Conservation (phyloP, 1,139 yeast genomes). For the Yamadazyma diospyri region DNA sequence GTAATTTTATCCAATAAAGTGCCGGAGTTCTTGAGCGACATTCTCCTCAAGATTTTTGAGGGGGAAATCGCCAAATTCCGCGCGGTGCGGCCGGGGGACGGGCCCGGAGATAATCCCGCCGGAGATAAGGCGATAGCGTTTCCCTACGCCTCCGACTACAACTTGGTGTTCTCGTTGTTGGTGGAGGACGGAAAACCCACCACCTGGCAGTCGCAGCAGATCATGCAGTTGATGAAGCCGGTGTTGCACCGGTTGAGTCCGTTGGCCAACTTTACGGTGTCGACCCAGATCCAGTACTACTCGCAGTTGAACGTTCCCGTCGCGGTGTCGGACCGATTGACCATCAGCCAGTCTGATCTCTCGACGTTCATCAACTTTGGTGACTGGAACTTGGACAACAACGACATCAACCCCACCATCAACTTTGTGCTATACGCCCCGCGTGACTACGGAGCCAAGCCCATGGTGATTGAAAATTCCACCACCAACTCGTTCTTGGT, state of each 20-base stretch:
- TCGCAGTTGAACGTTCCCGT: slow-evolving; percentile 31
- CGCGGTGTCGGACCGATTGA: slow-evolving; percentile 23
- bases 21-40: slow-evolving; percentile 29
- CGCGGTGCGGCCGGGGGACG: slow-evolving; percentile 6
- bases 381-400: slow-evolving; percentile 67
- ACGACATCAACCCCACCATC: slow-evolving; percentile 58
- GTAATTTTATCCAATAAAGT: slow-evolving; percentile 27
- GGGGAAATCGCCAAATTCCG: slow-evolving; percentile 30
- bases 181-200: slow-evolving; percentile 39
- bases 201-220: slow-evolving; percentile 37
- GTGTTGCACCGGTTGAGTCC: slow-evolving; percentile 34
- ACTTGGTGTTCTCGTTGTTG: slow-evolving; percentile 59
- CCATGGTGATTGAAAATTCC: slow-evolving; percentile 44
- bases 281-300: slow-evolving; percentile 75
- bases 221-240: slow-evolving; percentile 25
- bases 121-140: slow-evolving; percentile 34
- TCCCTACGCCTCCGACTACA: slow-evolving; percentile 62
- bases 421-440: slow-evolving; percentile 71
- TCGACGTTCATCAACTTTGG: slow-evolving; percentile 73
- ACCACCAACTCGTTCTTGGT: slow-evolving; percentile 66
- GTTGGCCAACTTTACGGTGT: slow-evolving; percentile 69
- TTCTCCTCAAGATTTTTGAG: slow-evolving; percentile 33
- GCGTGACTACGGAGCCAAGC: slow-evolving; percentile 37
- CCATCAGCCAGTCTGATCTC: slow-evolving; percentile 44
- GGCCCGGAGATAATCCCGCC: slow-evolving; percentile 11